phyloP scores from a whole-genome alignment of 1,284 basidiomycete species.

The Cryptococcus sp. region DNA sequence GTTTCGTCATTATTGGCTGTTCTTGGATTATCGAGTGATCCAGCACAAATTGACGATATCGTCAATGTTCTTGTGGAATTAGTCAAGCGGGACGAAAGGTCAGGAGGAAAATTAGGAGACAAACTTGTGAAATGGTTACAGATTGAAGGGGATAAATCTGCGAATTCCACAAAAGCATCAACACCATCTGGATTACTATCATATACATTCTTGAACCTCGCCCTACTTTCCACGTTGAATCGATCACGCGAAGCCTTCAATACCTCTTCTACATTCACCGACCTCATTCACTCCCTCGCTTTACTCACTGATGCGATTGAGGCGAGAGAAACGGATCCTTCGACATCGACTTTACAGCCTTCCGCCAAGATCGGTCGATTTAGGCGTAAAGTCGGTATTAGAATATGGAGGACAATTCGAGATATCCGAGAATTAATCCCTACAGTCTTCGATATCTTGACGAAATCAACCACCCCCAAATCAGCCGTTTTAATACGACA shows the following conservation, averaged over 20 bases:
- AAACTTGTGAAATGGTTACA: constrained; percentile 42
- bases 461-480: constrained; percentile 14
- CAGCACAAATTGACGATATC: constrained; percentile 27
- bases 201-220: constrained; percentile 30
- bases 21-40: constrained; percentile 20
- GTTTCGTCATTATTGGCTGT: constrained; percentile 20
- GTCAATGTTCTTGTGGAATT: constrained; percentile 30
- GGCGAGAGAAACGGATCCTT: not conserved
- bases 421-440: constrained; percentile 28
- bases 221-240: constrained; percentile 28
- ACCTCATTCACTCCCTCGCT: constrained; percentile 34
- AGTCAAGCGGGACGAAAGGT: constrained; percentile 33
- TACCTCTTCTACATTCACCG: constrained; percentile 22
- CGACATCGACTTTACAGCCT: not conserved
- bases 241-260: constrained; percentile 17
- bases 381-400: constrained; percentile 30
- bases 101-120: constrained; percentile 34
- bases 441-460: constrained; percentile 29
- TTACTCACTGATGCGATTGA: constrained; percentile 34
- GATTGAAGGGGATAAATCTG: constrained; percentile 35
- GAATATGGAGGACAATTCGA: constrained; percentile 36
- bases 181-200: constrained; percentile 30
- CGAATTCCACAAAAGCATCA: constrained; percentile 22
- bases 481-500: constrained; percentile 37
- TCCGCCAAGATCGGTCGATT: constrained; percentile 11